phyloP scores from a whole-genome alignment of 1,284 basidiomycete genomes.

The Apiotrichum akiyoshidainum region DNA sequence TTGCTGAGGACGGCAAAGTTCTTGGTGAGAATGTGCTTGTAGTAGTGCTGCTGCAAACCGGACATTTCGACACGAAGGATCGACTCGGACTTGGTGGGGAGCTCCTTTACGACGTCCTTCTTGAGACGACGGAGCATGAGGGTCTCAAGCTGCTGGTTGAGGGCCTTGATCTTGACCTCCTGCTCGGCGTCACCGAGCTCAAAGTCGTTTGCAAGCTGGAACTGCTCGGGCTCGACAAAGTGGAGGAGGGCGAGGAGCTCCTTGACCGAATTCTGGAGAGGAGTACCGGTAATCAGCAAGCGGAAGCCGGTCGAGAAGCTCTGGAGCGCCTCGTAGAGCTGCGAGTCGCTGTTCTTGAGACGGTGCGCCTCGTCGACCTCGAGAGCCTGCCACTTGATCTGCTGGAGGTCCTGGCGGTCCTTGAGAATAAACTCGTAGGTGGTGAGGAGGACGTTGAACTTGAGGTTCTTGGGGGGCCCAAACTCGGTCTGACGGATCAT shows the following conservation, averaged over 20 bases:
- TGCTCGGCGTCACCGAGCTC: constrained; percentile 90
- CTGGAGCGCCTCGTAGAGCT: constrained; percentile 89
- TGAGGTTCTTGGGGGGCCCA: constrained; percentile 71
- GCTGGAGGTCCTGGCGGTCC: constrained; percentile 80
- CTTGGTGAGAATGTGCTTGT: constrained; percentile 96
- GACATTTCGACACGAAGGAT: constrained; percentile 98
- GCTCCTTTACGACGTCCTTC: constrained; percentile 92
- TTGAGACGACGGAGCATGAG: constrained; percentile 95
- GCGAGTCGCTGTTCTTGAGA: constrained; percentile 95
- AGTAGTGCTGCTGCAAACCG: constrained; percentile 93
- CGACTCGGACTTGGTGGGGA: constrained; percentile 97
- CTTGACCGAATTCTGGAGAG: constrained; percentile 98
- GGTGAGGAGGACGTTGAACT: constrained; percentile 95
- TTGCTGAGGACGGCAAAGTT: constrained; percentile 91
- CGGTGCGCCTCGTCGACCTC: constrained; percentile 99
- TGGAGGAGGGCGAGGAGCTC: constrained; percentile 96
- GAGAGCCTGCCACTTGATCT: constrained; percentile 96
- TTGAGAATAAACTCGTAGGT: constrained; percentile 96
- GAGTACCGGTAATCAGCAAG: constrained; percentile 95
- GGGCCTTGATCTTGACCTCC: constrained; percentile 88
- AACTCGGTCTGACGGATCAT: constrained; percentile 93
- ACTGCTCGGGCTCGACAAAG: constrained; percentile 98
- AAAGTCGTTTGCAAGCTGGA: constrained; percentile 84
- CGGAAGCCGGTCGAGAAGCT: constrained; percentile 87
- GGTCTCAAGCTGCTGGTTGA: constrained; percentile 84